A percentile compares a stretch with the other conserved stretches of the same genome.
These are phyloP conservation scores for Syzygium malaccense DNA, from an alignment of 441 rosid species.

Conservation along the genomic window DNA sequence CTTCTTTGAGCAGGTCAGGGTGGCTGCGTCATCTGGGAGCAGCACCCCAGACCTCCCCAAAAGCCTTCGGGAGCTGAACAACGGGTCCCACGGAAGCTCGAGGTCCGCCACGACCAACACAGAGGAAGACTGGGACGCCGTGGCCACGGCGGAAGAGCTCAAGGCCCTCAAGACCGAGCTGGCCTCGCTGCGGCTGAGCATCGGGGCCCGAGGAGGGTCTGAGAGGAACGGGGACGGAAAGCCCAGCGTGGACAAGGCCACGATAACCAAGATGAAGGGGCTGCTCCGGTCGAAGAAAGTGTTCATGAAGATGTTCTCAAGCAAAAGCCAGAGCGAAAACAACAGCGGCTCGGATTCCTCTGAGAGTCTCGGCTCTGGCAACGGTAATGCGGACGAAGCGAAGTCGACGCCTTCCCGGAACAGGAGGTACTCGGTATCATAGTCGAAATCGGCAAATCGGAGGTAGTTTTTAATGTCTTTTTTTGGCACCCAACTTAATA, in stretches of 20 bases:
- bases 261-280: slow-evolving; percentile 53
- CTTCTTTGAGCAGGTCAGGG: slow-evolving; percentile 61
- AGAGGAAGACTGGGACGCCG: slow-evolving; percentile 79
- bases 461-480: neutral
- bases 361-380: slow-evolving; percentile 53
- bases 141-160: slow-evolving; percentile 63
- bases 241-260: slow-evolving; percentile 22
- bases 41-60: slow-evolving; percentile 74
- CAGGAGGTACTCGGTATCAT: slow-evolving; percentile 67
- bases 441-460: neutral
- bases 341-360: slow-evolving; percentile 68
- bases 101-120: slow-evolving; percentile 51
- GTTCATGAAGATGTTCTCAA: slow-evolving; percentile 46
- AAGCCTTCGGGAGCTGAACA: slow-evolving; percentile 44
- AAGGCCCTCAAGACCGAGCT: slow-evolving; percentile 59
- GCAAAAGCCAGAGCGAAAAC: slow-evolving; percentile 34
- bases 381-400: slow-evolving; percentile 23
- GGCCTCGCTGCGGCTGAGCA: slow-evolving; percentile 45
- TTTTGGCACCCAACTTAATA: neutral
- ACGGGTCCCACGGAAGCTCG: slow-evolving; percentile 53
- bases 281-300: slow-evolving; percentile 64
- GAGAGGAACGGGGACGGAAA: slow-evolving; percentile 28
- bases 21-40: slow-evolving; percentile 53
- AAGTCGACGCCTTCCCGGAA: slow-evolving; percentile 65
- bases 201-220: slow-evolving; percentile 18